Base-by-base conservation (phyloP, 2,329 filamentous ascomycete species). In the Diaporthe destruens region DNA sequence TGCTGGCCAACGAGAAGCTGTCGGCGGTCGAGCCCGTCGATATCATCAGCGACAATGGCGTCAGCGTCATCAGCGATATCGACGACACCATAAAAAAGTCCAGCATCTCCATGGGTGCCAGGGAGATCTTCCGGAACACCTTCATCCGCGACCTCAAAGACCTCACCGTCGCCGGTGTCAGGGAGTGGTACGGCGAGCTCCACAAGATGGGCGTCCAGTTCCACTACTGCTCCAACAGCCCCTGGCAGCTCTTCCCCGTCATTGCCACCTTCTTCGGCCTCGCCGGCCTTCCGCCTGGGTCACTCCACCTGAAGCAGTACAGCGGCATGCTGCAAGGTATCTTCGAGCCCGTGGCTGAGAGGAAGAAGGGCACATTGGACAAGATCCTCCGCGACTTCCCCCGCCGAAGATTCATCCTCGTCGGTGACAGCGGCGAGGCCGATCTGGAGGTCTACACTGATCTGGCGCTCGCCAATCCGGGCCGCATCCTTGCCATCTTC, bases 201-300 rank as follows among this genome's bases (percentile, higher is more conserved):
- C 88, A 93, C 51, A 86, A 91, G 25, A 90, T 96, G 84, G 95
- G 95, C 23, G 96, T 98, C 32, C 90, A 91, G 77, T 88, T 99
- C 68, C 97, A 99, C 80, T 99, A 99, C 81, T 97, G 98, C 76
- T 99, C 96, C n/a, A 99, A 99, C 82, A 97, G 96, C 66, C 96
- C 96, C 0, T 99, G 97, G 97, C 97, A 99, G 80, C 87, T 99
- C 8, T 99, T 94, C 77, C 96, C 96, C 0, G 90, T 98, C 2
- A 85, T 99, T 14, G 92, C 94, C 6, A 94, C 90, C 69, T 99
- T 93, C 80, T 97, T 98, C 81, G 90, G 91, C 75, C 83, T 92
- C 53, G 93, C 93, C 8, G 93, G 93, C 1, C 84, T 99, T 1
- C 96, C 96, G 0, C 89, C 89, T 0, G 97, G 96, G 0, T 98